These are phyloP conservation scores for Podila epigama DNA, from an alignment of 192 early-diverging fungal genomes.

Conservation along the genomic window DNA sequence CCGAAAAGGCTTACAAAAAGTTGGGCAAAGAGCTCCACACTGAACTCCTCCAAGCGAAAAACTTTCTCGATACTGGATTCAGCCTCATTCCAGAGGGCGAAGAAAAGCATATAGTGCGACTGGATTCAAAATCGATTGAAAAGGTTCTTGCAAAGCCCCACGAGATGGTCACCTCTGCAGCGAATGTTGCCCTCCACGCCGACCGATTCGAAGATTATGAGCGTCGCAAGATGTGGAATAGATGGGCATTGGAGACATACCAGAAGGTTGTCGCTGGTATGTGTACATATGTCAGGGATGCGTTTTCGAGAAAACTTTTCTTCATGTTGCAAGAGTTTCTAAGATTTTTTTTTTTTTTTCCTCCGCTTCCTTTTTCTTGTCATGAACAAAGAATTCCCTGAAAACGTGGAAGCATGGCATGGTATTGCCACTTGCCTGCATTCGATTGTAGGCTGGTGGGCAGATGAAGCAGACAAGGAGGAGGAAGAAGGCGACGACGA, in stretches of 20 bases:
- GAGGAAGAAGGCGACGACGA: constrained; percentile 14
- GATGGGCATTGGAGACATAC: constrained; percentile 39
- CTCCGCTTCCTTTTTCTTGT: not conserved
- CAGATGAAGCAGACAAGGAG: constrained; percentile 40
- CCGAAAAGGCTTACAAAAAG: constrained; percentile 34
- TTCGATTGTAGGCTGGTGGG: constrained; percentile 51
- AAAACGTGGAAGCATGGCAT: constrained; percentile 44
- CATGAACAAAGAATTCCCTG: constrained; percentile 18
- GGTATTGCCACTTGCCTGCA: constrained; percentile 45
- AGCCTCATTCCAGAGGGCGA: constrained; percentile 29
- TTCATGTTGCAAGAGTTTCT: no score
- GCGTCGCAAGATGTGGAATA: constrained; percentile 38
- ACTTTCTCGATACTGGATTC: constrained; percentile 19
- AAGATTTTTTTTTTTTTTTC: not conserved
- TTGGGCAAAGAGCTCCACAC: constrained; percentile 35
- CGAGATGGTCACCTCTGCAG: constrained; percentile 35
- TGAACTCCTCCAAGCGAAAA: constrained; percentile 29
- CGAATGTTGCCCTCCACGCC: constrained; percentile 40
- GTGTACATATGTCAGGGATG: not conserved
- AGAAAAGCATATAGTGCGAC: constrained; percentile 35
- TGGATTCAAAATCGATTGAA: constrained; percentile 40
- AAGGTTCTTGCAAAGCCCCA: constrained; percentile 30
- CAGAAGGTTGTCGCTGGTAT: constrained; percentile 26
- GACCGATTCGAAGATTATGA: constrained; percentile 47
- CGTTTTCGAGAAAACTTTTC: no score